Base-by-base conservation (phyloP, 106 monocot species). In the Gastrodia elata region DNA sequence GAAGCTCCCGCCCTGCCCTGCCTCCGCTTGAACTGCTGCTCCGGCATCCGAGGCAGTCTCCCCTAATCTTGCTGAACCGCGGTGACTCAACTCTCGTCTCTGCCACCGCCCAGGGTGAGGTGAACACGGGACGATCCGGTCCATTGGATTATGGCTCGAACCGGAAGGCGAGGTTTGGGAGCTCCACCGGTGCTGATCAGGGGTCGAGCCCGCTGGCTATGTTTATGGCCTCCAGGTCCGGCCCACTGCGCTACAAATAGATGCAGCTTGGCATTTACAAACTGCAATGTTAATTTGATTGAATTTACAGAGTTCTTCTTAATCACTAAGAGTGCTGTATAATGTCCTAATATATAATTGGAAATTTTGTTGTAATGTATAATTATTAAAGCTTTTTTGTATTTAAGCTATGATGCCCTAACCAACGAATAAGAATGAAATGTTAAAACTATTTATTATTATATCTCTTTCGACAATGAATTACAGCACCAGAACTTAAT, bases 141-240 rank as follows among this genome's bases (percentile, higher is more conserved):
- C 92, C 96, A 13, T 57, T 90, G 52, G 92, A 92, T 3, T 90
- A 90, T 68, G 79, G 75, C 49, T 48, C 81, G 9, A 83, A 80
- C 76, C 72, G 92, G 73, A 92, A 92, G 76, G 88, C 85, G 27
- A 93, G 93, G 73, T 88, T 93, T 70, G 85, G 71, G 16, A 88
- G 84, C 80, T 88, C 88, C 34, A 71, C 68, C n/a, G n/a, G n/a
- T n/a, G n/a, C n/a, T 0, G 76, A 71, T 8, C 83, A 82, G 24
- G 93, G 90, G 2, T 78, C 79, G 14, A 93, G 93, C 52, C 93
- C 97, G 18, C 38, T 86, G 81, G 88, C 80, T 24, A 78, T 93
- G 25, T 93, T 97, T 83, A 82, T 86, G 0, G 92, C 85, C 5
- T 92, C 97, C 28, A 88, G 90, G 73, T 97, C 93, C 15, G 88